phyloP scores from a whole-genome alignment of 106 monocot species.

The Dendrobium chrysotoxum region DNA sequence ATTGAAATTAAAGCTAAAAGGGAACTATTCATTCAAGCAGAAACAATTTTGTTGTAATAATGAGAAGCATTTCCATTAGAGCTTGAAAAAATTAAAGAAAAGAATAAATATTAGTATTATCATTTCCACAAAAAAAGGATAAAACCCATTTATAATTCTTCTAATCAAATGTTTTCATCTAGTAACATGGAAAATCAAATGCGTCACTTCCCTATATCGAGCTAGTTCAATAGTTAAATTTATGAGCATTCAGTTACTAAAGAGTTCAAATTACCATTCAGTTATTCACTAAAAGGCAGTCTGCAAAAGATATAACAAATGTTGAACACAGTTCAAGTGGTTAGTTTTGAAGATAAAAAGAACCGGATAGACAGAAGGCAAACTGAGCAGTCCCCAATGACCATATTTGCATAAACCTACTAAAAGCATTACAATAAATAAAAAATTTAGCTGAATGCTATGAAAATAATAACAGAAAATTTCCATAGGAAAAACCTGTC shows the following conservation, averaged over 20 bases:
- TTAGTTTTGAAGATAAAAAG: conserved; percentile 1
- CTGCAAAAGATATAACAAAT: not conserved
- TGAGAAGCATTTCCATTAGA: too few species aligned
- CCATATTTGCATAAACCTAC: not conserved
- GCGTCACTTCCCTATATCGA: not conserved
- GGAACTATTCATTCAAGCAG: too few species aligned
- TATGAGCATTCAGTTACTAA: conserved; percentile 2
- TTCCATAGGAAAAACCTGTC: not conserved
- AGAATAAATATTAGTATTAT: too few species aligned
- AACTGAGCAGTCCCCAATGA: not conserved
- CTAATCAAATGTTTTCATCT: too few species aligned
- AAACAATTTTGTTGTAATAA: too few species aligned
- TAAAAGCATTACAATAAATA: not conserved
- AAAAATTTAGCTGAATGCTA: not conserved
- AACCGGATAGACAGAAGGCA: not conserved
- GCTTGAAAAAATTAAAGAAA: too few species aligned
- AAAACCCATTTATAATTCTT: too few species aligned
- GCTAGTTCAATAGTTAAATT: not conserved
- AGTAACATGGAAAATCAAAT: too few species aligned
- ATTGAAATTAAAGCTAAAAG: too few species aligned
- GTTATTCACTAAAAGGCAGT: not conserved
- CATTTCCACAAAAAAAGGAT: too few species aligned
- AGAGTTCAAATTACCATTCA: not conserved
- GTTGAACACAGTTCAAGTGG: not conserved
- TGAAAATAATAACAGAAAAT: not conserved